phyloP scores from a whole-genome alignment of 106 monocot genomes.

The Phalaenopsis equestris region DNA sequence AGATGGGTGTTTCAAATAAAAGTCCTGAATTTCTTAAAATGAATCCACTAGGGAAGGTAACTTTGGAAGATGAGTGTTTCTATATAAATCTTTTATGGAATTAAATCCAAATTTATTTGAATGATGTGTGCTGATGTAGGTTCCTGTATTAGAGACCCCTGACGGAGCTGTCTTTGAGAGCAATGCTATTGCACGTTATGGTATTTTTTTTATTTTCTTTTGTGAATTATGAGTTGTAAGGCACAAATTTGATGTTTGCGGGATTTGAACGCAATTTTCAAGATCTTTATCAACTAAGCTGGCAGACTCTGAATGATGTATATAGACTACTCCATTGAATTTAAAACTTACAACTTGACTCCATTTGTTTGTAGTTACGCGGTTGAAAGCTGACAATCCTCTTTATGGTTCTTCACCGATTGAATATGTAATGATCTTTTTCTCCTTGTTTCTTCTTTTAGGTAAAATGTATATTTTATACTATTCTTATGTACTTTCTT shows the following conservation, averaged over 20 bases:
- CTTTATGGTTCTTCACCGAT: slow-evolving; percentile 67
- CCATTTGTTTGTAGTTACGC: slow-evolving; percentile 40
- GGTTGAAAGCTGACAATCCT: slow-evolving; percentile 68
- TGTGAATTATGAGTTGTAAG: background rate
- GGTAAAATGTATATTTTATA: background rate
- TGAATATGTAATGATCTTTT: slow-evolving; percentile 60
- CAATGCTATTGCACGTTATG: slow-evolving; percentile 84
- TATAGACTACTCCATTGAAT: background rate
- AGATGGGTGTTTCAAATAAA: slow-evolving; percentile 86
- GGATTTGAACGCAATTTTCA: too few species aligned
- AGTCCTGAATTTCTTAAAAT: slow-evolving; percentile 77
- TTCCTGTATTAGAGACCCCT: slow-evolving; percentile 93
- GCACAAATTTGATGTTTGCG: too few species aligned
- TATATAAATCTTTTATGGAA: background rate
- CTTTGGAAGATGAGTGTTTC: background rate
- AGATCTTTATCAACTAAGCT: too few species aligned
- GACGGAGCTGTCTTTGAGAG: slow-evolving; percentile 88
- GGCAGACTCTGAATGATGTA: too few species aligned
- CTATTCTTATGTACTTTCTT: background rate
- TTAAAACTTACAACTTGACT: background rate
- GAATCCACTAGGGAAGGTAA: slow-evolving; percentile 88
- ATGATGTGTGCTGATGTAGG: slow-evolving; percentile 24
- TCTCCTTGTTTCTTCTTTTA: background rate
- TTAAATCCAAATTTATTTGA: background rate
- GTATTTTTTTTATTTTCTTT: slow-evolving; percentile 14